Evolutionary conservation across 2,329 filamentous ascomycete genomes (phyloP), one percentile per base, ranked within the genome.

Genomic region (Diplodia seriata): DNA sequence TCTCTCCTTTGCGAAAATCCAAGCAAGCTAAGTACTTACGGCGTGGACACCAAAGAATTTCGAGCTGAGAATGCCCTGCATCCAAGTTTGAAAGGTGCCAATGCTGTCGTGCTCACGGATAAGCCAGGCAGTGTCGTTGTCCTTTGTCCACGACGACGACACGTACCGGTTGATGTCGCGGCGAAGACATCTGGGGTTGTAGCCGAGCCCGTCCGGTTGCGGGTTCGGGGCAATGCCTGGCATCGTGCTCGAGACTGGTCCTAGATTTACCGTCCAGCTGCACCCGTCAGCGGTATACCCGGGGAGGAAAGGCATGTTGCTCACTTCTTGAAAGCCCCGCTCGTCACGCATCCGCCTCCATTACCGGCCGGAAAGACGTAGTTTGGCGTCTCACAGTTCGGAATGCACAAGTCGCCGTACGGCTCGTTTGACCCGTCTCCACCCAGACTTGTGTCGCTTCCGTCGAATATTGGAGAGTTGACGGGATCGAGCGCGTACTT

Each of bases 391-490:
- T 54, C 51, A 15, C 51, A 26, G 51, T 29, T 29, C 8, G 51
- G 23, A n/a, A 54, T 54, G 51, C 20, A 26, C 4, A 54, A 9
- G 3, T 54, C 14, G 2, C 23, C 51, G 51, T 18, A 31, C 15
- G 29, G 23, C 7, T n/a, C 23, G 57, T 73, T 76, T 3, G 69
- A 75, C 23, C 85, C 85, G 69, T 86, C 82, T 23, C 84, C 83
- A 26, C 81, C 72, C 69, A 78, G 74, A 66, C 81, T 78, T 59
- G 81, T 84, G 26, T 80, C 81, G 70, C 82, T 83, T 56, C 86
- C 86, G 70, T 86, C 85, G 68, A 89, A 87, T 54, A 87, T 73
- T 12, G 85, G 83, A 0, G 85, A 86, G 67, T 81, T 79, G 69
- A 7, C 26, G 26, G 26, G 26, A 26, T 26, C 26, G 26, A 26